Evolutionary conservation across 352 stramenopile genomes (phyloP).

Genomic region (Pythium myriotylum): DNA sequence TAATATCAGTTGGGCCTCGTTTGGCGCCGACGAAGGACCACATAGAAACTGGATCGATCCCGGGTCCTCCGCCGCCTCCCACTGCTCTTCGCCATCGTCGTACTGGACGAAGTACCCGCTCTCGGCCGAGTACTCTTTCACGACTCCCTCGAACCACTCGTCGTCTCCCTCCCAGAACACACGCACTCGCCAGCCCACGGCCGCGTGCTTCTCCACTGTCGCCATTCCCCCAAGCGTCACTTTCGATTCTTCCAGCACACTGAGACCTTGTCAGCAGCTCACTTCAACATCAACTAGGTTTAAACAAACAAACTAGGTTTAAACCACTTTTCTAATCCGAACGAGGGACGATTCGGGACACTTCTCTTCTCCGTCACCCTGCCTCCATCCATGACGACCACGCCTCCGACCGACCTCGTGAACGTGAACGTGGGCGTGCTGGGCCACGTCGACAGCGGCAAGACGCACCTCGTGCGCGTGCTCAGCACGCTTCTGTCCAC

Average conservation of each 20-base stretch:
- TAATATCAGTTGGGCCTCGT: conserved; percentile 10
- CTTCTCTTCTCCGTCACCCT: neutral
- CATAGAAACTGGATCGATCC: conserved; percentile 28
- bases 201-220: conserved; percentile 8
- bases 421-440: conserved; percentile 99
- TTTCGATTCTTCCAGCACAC: neutral
- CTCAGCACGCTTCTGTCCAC: conserved; percentile 98
- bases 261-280: neutral
- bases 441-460: conserved; percentile 98
- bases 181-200: conserved; percentile 51
- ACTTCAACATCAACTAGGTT: conserved; percentile 17
- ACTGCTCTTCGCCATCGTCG: conserved; percentile 78
- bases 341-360: conserved; percentile 2
- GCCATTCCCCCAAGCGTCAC: neutral
- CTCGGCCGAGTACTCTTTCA: conserved; percentile 33
- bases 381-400: neutral
- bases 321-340: neutral
- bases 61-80: conserved; percentile 42
- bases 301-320: neutral
- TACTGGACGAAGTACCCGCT: conserved; percentile 69
- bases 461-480: conserved; percentile 96
- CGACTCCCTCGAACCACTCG: conserved; percentile 69
- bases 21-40: neutral
- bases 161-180: conserved; percentile 73
- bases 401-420: conserved; percentile 4